phyloP scores from a whole-genome alignment of 495 filamentous ascomycete species.

The Lophiostoma macrostomum region DNA sequence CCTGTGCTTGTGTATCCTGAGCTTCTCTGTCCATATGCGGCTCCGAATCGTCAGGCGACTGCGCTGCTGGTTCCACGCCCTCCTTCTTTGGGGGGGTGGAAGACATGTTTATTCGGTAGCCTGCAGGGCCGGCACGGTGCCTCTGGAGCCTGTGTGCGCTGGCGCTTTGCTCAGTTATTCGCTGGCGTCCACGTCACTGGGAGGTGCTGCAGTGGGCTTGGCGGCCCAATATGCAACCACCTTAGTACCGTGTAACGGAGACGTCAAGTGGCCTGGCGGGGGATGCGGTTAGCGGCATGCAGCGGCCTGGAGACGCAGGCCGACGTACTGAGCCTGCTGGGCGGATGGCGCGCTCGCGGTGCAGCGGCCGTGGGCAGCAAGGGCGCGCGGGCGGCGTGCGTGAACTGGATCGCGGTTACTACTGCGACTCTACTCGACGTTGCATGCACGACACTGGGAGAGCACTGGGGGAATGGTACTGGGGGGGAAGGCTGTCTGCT shows the following conservation, averaged over 20 bases:
- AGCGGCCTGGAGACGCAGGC: slow-evolving; percentile 1
- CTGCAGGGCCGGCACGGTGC: slow-evolving; percentile 53
- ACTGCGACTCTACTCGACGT: too few relatives aligned
- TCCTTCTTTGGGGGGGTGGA: slow-evolving; percentile 80
- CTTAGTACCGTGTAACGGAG: slow-evolving; percentile 27
- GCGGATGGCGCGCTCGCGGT: neutral
- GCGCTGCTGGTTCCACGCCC: slow-evolving; percentile 87
- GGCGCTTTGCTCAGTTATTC: slow-evolving; percentile 39
- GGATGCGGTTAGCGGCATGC: slow-evolving; percentile 30
- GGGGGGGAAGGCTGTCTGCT: neutral
- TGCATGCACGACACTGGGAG: too few relatives aligned
- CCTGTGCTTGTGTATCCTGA: slow-evolving; percentile 60
- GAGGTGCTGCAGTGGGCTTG: slow-evolving; percentile 27
- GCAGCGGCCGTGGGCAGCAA: neutral
- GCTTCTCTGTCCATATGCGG: slow-evolving; percentile 68
- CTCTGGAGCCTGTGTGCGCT: slow-evolving; percentile 33
- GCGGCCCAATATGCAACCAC: slow-evolving; percentile 31
- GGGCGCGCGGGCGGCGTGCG: neutral
- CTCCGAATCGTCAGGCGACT: slow-evolving; percentile 82
- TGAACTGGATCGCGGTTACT: too few relatives aligned
- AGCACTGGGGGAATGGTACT: neutral
- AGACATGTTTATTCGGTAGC: slow-evolving; percentile 80
- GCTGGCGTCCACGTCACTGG: slow-evolving; percentile 41
- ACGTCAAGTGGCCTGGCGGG: slow-evolving; percentile 10
- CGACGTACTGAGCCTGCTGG: slow-evolving; percentile 2